Conservation (phyloP, 176 grass and related monocot species). For the Oryza coarctata region DNA sequence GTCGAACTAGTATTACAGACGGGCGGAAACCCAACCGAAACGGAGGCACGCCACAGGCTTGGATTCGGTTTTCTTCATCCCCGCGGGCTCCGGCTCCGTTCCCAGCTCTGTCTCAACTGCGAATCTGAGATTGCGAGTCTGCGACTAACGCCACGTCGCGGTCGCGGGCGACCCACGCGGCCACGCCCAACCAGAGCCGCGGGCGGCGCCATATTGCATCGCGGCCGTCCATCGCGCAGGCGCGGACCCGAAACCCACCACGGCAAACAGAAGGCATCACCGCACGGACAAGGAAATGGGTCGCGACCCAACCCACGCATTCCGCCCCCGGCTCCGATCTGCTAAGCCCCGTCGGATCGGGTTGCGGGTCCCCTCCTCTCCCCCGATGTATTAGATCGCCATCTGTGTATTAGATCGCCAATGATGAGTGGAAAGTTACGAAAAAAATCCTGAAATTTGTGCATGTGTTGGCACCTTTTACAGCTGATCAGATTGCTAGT, state of each 20-base stretch:
- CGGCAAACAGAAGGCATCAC: background rate
- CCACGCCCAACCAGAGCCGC: background rate
- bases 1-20: background rate
- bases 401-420: too few species aligned
- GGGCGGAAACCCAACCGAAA: background rate
- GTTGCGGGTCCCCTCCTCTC: slow-evolving; percentile 54
- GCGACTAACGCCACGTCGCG: background rate
- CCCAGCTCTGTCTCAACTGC: too few species aligned
- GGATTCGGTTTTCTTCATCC: background rate
- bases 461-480: slow-evolving; percentile 54
- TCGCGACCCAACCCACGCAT: slow-evolving; percentile 41
- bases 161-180: background rate
- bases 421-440: slow-evolving; percentile 82
- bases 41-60: background rate
- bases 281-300: slow-evolving; percentile 28
- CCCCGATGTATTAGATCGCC: too few species aligned
- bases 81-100: background rate
- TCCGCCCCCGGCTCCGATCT: slow-evolving; percentile 59
- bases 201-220: background rate
- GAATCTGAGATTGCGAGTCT: too few species aligned
- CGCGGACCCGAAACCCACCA: slow-evolving; percentile 44
- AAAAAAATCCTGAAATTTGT: slow-evolving; percentile 95
- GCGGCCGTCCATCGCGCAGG: slow-evolving; percentile 30
- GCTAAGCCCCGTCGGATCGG: slow-evolving; percentile 67
- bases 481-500: slow-evolving; percentile 52